Conservation (phyloP, 2,329 filamentous ascomycete species). For the Keithomyces neogunnii region DNA sequence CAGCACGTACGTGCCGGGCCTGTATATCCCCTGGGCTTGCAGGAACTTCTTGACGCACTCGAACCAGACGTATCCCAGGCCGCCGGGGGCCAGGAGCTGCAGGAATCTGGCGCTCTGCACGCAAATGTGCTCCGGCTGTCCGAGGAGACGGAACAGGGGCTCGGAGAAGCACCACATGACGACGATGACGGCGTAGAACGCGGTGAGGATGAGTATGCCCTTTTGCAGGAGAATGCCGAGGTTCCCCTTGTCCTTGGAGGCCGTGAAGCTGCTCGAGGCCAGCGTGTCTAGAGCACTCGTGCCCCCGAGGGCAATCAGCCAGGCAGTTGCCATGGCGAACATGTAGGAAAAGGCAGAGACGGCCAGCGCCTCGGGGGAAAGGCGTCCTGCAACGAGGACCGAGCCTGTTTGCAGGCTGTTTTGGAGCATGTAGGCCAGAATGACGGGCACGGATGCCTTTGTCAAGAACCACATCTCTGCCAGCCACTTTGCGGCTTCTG, state of each 20-base stretch:
- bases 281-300: conserved; percentile 82
- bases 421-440: conserved; percentile 76
- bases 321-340: conserved; percentile 85
- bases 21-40: conserved; percentile 84
- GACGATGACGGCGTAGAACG: conserved; percentile 66
- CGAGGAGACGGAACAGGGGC: conserved; percentile 63
- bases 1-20: conserved; percentile 73
- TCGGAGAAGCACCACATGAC: conserved; percentile 69
- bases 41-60: conserved; percentile 80
- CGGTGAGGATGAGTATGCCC: conserved; percentile 60
- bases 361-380: conserved; percentile 72
- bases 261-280: conserved; percentile 75
- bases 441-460: conserved; percentile 60
- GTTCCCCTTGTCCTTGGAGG: conserved; percentile 68
- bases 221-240: conserved; percentile 73
- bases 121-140: conserved; percentile 72
- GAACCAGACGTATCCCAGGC: conserved; percentile 81
- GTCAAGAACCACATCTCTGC: conserved; percentile 39
- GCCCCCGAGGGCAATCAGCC: conserved; percentile 78
- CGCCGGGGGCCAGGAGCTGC: conserved; percentile 66
- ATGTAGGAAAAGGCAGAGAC: conserved; percentile 85
- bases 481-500: conserved; percentile 12
- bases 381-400: conserved; percentile 70
- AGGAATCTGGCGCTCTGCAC: conserved; percentile 56
- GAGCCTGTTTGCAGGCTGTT: conserved; percentile 79